Base-by-base conservation (phyloP, 2,329 filamentous ascomycete species). In the Sclerotinia minor region DNA sequence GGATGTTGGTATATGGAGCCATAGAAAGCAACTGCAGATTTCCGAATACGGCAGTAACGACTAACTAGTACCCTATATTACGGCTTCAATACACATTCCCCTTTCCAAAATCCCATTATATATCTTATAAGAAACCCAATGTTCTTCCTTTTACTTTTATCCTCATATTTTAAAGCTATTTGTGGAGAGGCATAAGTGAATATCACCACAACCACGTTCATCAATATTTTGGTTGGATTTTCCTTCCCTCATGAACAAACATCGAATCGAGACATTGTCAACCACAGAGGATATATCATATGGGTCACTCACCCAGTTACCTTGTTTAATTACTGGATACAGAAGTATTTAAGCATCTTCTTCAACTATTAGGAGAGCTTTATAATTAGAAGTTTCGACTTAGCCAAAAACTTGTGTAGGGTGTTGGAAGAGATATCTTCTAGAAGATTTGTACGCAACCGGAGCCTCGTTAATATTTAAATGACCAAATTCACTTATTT, bases 351-450 rank as follows among this genome's bases (percentile, higher is more conserved):
- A 26, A 24, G 2, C 21, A 19, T 49, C 8, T 8, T 38, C 9
- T 11, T 1, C n/a, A 7, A 4, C 13, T 1, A 4, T 19, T 19
- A 2, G 5, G 5, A 3, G 13, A 6, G 1, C 17, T 35, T 9
- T 8, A 9, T 21, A 17, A 35, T 9, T 8, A 9, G 29, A 17
- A 35, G 26, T 35, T 47, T 47, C 6, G 26, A 24, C 1, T 3
- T 13, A 13, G 13, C 3, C 15, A 24, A 35, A 21, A 24, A 5
- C 8, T 47, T 9, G 4, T 47, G 6, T 49, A 19, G 6, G 0
- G 13, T 24, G 7, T 6, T 61, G 4, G 35, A 19, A 49, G 21
- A 54, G 29, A 17, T 11, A 7, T 45, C 7, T 21, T 17, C 13
- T 9, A 13, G 32, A 5, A 19, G 2, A 45, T 47, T 45, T 32